Percentiles rank a stretch among this genome's conserved stretches.
phyloP scores from a whole-genome alignment of 495 filamentous ascomycete species.

The Hypoxylon crocopeplum region DNA sequence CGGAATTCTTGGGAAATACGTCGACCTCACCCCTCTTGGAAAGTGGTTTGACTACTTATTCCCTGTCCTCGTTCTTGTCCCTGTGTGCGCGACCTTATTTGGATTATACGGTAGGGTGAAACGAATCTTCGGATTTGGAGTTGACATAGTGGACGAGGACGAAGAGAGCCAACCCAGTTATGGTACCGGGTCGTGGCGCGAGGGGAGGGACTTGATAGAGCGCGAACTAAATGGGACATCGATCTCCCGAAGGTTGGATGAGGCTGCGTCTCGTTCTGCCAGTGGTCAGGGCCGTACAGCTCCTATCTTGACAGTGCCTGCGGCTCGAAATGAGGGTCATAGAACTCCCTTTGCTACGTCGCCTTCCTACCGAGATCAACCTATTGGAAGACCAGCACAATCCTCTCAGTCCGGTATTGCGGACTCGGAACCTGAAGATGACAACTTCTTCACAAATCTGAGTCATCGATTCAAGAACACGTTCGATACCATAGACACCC shows the following conservation, averaged over 20 bases:
- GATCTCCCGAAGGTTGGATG: conserved; percentile 44
- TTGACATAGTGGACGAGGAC: conserved; percentile 77
- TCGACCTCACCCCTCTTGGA: conserved; percentile 84
- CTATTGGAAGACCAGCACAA: conserved; percentile 34
- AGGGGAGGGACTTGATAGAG: conserved; percentile 92
- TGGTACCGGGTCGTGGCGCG: conserved; percentile 87
- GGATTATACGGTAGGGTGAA: conserved; percentile 85
- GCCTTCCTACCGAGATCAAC: conserved; percentile 40
- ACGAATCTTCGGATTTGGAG: conserved; percentile 76
- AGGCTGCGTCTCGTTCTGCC: conserved; percentile 31
- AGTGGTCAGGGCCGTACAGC: conserved; percentile 37
- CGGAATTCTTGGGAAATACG: conserved; percentile 79
- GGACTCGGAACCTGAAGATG: conserved; percentile 66
- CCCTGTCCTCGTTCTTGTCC: conserved; percentile 83
- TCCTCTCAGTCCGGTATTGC: conserved; percentile 37
- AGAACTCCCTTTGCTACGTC: conserved; percentile 54
- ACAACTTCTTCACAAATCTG: conserved; percentile 81
- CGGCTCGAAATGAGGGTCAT: conserved; percentile 20
- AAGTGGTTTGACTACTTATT: conserved; percentile 87
- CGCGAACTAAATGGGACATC: conserved; percentile 76
- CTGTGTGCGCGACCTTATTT: conserved; percentile 82
- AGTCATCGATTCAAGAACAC: conserved; percentile 89
- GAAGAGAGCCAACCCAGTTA: conserved; percentile 71
- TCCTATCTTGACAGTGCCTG: conserved; percentile 47
- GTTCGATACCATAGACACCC: conserved; percentile 81